Base-by-base conservation (phyloP, 805 yeast genomes). In the Candida verbasci region DNA sequence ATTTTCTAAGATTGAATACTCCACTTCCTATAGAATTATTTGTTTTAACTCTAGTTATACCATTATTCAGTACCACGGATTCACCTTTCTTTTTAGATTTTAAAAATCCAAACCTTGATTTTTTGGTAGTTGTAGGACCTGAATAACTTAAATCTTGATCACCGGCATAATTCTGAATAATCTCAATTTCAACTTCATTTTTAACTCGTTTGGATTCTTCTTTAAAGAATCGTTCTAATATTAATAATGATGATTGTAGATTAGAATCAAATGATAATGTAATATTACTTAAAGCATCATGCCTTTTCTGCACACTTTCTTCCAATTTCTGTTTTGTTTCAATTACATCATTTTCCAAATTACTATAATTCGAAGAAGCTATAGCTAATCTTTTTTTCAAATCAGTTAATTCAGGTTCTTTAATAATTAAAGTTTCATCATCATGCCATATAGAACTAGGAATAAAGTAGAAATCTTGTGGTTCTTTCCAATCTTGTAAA, bases 361-460 rank as follows among this genome's bases (percentile, higher is more conserved):
- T 60, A 18, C 68, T 58, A 46, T 71, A 74, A 15, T 58, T 57
- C 3, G 52, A 41, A 18, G 62, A 52, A 11, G 71, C 57, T 17
- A 48, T 41, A 41, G 74, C 74, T 41, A 85, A 60, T 35, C 62
- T 61, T 39, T 67, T 63, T 52, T 75, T 78, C 51, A 84, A 60
- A 26, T 72, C 76, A 6, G 73, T 66, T 35, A 82, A 60, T 50
- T 80, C 86, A 5, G 69, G 72, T 28, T 74, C 79, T 29, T 74
- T 72, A 4, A 72, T 66, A 1, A 78, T 72, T 50, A 85, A 72
- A 24, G 74, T 65, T 45, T 87, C 96, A 58, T 93, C 97, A 52
- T 93, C 98, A 60, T 91, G 97, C 98, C 98, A 93, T 28, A 93
- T 82, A 21, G 88, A 80, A 17, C 95, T 81, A 1, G 97, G 96